These are phyloP conservation scores for Neonectria sp. DNA, from an alignment of 2,329 filamentous ascomycete species.

Conservation along the genomic window DNA sequence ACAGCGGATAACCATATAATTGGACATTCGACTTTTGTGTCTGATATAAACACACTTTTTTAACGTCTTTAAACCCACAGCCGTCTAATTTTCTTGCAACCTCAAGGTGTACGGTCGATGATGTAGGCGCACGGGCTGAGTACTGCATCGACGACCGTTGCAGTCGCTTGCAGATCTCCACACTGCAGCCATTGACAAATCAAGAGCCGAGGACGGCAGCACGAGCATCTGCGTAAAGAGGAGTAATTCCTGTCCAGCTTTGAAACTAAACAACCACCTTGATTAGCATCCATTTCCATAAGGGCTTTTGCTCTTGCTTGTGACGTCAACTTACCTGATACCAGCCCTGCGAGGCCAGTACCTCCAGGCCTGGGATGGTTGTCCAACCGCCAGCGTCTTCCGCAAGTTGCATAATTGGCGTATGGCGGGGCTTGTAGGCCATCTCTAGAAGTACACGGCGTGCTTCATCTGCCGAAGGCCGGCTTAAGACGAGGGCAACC, in stretches of 20 bases:
- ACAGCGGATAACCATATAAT: neutral
- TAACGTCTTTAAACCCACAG: neutral
- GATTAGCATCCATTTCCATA: conserved; percentile 31
- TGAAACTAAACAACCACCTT: conserved; percentile 70
- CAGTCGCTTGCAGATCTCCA: conserved; percentile 10
- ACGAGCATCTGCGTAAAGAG: conserved; percentile 79
- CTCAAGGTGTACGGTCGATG: neutral
- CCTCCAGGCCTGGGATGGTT: conserved; percentile 89
- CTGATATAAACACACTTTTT: neutral
- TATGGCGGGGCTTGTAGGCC: conserved; percentile 93
- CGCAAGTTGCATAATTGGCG: conserved; percentile 88
- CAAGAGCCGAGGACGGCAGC: conserved; percentile 66
- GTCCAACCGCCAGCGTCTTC: conserved; percentile 80
- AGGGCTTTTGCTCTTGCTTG: neutral
- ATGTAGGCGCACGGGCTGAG: neutral
- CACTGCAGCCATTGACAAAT: conserved; percentile 14
- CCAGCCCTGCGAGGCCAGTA: conserved; percentile 89
- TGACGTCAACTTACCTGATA: conserved; percentile 76
- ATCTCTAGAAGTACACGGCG: conserved; percentile 86
- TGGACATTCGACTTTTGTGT: too few relatives aligned
- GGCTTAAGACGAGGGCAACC: conserved; percentile 68
- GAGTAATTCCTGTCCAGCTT: conserved; percentile 86
- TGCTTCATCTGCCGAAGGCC: conserved; percentile 53
- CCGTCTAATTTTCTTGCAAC: too few relatives aligned
- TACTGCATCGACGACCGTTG: neutral